Conservation (phyloP, 257 asterid species). For the Solanum etuberosum region DNA sequence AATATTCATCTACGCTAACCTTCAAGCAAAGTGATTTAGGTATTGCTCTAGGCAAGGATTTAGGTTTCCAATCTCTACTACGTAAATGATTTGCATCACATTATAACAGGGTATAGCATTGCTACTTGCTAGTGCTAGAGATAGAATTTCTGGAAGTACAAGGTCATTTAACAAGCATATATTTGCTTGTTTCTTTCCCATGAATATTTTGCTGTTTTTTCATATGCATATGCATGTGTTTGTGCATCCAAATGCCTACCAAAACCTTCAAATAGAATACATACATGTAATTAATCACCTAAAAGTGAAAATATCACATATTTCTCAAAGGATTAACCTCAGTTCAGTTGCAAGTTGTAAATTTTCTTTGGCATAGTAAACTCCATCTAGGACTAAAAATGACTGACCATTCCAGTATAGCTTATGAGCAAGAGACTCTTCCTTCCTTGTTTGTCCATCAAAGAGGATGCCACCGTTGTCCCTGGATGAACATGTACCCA, state of each 20-base stretch:
- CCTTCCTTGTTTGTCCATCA: constrained; percentile 96
- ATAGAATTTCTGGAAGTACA: neutral
- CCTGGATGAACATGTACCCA: constrained; percentile 30
- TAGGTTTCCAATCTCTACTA: neutral
- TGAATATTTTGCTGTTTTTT: neutral
- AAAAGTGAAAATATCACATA: neutral
- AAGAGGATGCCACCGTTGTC: constrained; percentile 73
- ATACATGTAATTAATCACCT: neutral
- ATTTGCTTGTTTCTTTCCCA: neutral
- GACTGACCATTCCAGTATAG: constrained; percentile 81
- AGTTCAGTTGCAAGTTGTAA: neutral
- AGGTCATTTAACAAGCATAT: neutral
- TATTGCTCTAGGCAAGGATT: neutral
- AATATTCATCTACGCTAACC: neutral
- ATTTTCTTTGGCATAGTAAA: neutral
- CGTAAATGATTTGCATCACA: neutral
- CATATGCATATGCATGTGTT: neutral
- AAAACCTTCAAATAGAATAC: neutral
- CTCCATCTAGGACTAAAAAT: neutral
- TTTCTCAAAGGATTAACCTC: neutral
- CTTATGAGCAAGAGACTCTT: constrained; percentile 86
- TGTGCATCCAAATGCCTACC: neutral
- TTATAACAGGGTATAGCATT: neutral
- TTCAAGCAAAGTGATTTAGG: neutral
- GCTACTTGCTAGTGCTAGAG: neutral